A percentile compares a stretch with the other conserved stretches of the same genome.
Conservation (phyloP, 441 rosid genomes). For the Erysimum pusillum region DNA sequence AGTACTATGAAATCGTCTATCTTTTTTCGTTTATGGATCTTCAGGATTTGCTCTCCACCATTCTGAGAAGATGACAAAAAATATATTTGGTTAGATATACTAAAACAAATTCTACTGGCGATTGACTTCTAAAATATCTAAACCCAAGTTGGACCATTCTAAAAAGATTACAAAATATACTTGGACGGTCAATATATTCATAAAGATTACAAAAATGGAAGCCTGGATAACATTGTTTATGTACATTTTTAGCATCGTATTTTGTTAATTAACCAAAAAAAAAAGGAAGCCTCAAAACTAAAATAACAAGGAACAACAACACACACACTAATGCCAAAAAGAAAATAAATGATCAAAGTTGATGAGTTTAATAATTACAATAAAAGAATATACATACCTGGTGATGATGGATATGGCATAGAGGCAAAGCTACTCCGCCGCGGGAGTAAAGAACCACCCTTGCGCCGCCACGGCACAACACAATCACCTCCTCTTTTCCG, state of each 20-base stretch:
- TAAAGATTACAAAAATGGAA: too few species aligned
- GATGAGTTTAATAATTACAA: background rate
- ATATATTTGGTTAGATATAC: background rate
- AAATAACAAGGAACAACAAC: background rate
- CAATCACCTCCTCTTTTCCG: slow-evolving; percentile 65
- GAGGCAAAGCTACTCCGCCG: slow-evolving; percentile 65
- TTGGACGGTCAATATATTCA: too few species aligned
- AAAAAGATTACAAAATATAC: too few species aligned
- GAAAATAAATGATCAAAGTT: background rate
- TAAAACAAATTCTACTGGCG: background rate
- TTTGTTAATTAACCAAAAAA: too few species aligned
- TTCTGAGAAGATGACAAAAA: background rate
- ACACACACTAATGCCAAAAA: background rate
- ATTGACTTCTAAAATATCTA: background rate
- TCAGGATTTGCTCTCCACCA: slow-evolving; percentile 26
- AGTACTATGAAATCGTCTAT: slow-evolving; percentile 68
- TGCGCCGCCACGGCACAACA: slow-evolving; percentile 86
- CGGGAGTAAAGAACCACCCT: slow-evolving; percentile 69
- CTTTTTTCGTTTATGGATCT: slow-evolving; percentile 48
- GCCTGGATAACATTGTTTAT: too few species aligned
- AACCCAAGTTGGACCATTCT: background rate
- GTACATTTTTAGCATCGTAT: too few species aligned
- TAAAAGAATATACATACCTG: slow-evolving; percentile 57
- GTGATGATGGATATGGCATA: slow-evolving; percentile 66
- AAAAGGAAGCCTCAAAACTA: too few species aligned